Percentiles rank a stretch among this genome's conserved stretches.
These are phyloP conservation scores for Tulasnella sp. DNA, from an alignment of 768 basidiomycete species.

Conservation along the genomic window DNA sequence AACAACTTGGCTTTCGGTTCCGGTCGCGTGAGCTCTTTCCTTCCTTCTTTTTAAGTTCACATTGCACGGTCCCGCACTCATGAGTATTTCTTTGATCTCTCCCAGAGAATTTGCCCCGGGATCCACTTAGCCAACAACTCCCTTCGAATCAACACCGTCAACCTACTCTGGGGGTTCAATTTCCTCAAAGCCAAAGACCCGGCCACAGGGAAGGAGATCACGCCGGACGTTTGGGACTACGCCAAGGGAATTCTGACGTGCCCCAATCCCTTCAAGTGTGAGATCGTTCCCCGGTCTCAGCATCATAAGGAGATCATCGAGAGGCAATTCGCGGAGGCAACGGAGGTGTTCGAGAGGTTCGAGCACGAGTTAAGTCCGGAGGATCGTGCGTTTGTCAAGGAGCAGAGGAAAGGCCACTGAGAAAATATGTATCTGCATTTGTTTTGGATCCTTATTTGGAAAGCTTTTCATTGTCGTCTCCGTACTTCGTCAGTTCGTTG, in stretches of 20 bases:
- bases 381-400: conserved; percentile 1
- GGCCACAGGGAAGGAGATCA: conserved; percentile 10
- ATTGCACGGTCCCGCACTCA: not conserved
- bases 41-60: not conserved
- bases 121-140: conserved; percentile 20
- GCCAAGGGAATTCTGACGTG: conserved; percentile 12
- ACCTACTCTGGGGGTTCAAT: conserved; percentile 26
- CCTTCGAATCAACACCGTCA: conserved; percentile 21
- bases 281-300: conserved; percentile 8
- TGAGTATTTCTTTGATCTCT: not conserved
- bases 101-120: conserved; percentile 21
- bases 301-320: conserved; percentile 12
- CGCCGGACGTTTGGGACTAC: conserved; percentile 6
- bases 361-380: conserved; percentile 9
- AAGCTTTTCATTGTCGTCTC: no score
- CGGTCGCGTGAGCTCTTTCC: conserved; percentile 3
- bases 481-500: no score
- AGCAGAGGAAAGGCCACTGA: not conserved
- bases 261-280: conserved; percentile 9
- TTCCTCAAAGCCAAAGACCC: conserved; percentile 18
- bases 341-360: conserved; percentile 3
- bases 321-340: not conserved
- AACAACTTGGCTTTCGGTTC: conserved; percentile 10
- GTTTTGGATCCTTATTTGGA: no score
- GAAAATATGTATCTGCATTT: not conserved